These are phyloP conservation scores for Aspergillaceae sp. DNA, from an alignment of 2,329 filamentous ascomycete genomes.

Conservation along the genomic window DNA sequence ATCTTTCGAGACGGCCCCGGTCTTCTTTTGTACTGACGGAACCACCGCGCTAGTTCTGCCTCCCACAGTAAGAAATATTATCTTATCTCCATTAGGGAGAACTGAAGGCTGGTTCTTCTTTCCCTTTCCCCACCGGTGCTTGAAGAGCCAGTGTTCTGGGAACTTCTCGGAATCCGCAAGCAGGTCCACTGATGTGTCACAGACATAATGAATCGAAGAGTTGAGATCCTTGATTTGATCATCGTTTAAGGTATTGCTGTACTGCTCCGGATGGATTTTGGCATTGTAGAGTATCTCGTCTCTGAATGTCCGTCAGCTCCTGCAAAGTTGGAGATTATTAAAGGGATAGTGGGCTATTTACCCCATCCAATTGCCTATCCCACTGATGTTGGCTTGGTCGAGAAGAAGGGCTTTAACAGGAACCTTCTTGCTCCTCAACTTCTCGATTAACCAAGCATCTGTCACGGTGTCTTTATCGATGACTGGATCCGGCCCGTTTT, in stretches of 20 bases:
- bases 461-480: constrained; percentile 71
- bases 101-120: constrained; percentile 60
- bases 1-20: constrained; percentile 49
- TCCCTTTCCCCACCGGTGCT: constrained; percentile 81
- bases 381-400: constrained; percentile 80
- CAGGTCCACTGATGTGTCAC: constrained; percentile 65
- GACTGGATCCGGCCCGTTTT: constrained; percentile 91
- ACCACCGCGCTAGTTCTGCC: constrained; percentile 87
- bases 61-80: constrained; percentile 80
- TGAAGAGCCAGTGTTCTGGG: constrained; percentile 80
- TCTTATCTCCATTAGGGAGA: constrained; percentile 75
- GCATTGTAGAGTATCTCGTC: constrained; percentile 92
- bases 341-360: constrained; percentile 24
- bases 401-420: constrained; percentile 83
- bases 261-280: constrained; percentile 83
- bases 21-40: constrained; percentile 78
- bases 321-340: neutral
- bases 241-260: constrained; percentile 70
- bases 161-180: constrained; percentile 78
- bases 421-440: constrained; percentile 67
- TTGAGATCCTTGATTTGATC: constrained; percentile 64
- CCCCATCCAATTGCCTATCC: constrained; percentile 95
- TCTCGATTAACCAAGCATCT: constrained; percentile 61
- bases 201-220: constrained; percentile 66
- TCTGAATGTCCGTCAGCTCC: constrained; percentile 22